phyloP scores from a whole-genome alignment of 2,329 filamentous ascomycete species.

The Diaporthe velutina region DNA sequence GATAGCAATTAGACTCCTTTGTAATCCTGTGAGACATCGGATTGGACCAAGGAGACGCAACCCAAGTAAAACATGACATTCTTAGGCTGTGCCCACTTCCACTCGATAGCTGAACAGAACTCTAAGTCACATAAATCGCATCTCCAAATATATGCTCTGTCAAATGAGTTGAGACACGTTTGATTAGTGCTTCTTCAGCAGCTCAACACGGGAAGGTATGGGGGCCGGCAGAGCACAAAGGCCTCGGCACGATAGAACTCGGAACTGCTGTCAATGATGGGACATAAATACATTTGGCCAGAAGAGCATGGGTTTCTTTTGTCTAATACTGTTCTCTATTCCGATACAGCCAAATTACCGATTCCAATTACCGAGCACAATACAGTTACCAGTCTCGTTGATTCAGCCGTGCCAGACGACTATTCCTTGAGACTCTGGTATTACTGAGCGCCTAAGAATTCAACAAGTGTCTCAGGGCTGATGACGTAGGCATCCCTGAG shows the following conservation, averaged over 20 bases:
- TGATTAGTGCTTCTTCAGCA: background rate
- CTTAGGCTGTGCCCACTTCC: too few relatives aligned
- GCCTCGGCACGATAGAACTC: background rate
- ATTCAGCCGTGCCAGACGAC: background rate
- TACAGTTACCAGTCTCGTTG: background rate
- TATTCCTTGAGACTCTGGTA: fast-evolving
- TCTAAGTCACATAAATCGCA: too few relatives aligned
- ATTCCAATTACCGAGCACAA: background rate
- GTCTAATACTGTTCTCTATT: background rate
- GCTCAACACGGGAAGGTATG: background rate
- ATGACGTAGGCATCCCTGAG: background rate
- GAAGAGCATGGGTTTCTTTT: too few relatives aligned
- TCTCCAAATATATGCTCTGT: too few relatives aligned
- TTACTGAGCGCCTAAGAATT: background rate
- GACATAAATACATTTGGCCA: too few relatives aligned
- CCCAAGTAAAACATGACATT: too few relatives aligned
- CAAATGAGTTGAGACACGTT: too few relatives aligned
- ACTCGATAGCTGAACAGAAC: too few relatives aligned
- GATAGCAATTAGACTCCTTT: too few relatives aligned
- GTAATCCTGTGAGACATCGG: too few relatives aligned
- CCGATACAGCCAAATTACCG: background rate
- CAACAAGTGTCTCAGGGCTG: background rate
- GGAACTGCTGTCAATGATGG: too few relatives aligned
- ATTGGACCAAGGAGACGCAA: too few relatives aligned
- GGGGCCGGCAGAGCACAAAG: background rate